phyloP scores from a whole-genome alignment of 1,284 basidiomycete genomes.

The Cronartium ribicola region DNA sequence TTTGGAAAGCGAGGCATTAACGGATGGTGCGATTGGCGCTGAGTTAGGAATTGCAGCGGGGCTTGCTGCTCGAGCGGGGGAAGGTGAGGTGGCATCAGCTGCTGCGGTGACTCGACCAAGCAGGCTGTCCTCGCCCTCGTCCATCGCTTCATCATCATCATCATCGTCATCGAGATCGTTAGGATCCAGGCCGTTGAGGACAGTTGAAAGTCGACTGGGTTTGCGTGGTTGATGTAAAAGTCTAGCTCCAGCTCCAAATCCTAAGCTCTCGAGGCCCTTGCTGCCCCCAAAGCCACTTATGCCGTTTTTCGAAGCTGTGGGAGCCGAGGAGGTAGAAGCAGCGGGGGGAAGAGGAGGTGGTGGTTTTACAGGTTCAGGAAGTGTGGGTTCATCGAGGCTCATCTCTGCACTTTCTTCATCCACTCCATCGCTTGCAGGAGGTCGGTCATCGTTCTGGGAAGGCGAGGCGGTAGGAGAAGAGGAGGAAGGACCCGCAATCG shows the following conservation, averaged over 20 bases:
- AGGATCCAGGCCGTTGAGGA: constrained; percentile 9
- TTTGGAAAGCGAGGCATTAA: not conserved
- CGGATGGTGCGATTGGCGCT: not conserved
- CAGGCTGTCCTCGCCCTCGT: not conserved
- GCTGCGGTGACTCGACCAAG: not conserved
- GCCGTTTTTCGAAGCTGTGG: not conserved
- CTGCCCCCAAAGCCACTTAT: not conserved
- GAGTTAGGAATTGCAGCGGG: not conserved
- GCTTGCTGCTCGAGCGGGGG: not conserved
- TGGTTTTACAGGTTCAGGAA: not conserved
- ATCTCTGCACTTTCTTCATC: constrained; percentile 27
- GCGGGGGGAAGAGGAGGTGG: not conserved
- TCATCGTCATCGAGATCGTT: constrained; percentile 32
- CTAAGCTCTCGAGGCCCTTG: not conserved
- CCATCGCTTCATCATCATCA: constrained; percentile 23
- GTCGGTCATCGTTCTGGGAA: not conserved
- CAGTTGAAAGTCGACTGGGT: constrained; percentile 31
- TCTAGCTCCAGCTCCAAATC: not conserved
- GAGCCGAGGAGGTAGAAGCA: not conserved
- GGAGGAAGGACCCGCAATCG: constrained; percentile 17
- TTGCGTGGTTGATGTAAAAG: constrained; percentile 13
- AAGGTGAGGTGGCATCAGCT: not conserved
- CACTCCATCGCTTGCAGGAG: not conserved
- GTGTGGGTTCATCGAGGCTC: constrained; percentile 16
- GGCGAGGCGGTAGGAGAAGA: constrained; percentile 14